Percentiles rank a stretch among this genome's conserved stretches.
Conservation (phyloP, 108 stramenopile genomes). For the Cyclotella atomus region DNA sequence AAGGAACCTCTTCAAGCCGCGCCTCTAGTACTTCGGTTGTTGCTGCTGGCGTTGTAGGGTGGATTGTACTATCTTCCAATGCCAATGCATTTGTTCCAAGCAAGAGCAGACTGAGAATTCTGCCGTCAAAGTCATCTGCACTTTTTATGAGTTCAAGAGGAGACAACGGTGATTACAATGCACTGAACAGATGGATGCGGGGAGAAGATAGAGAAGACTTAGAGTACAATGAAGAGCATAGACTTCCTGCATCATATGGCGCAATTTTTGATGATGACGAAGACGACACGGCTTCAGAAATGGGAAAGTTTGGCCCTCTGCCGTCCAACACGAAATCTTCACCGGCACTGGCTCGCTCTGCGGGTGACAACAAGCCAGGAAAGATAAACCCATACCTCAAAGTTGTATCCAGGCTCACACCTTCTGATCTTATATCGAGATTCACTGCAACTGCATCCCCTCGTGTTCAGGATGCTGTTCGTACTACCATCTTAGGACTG, state of each 20-base stretch:
- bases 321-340: neutral
- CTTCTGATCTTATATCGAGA: conserved; percentile 80
- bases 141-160: conserved; percentile 7
- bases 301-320: conserved; percentile 1
- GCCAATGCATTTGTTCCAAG: conserved; percentile 7
- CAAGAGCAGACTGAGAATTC: neutral
- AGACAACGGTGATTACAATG: conserved; percentile 21
- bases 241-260: conserved; percentile 41
- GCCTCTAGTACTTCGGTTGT: neutral
- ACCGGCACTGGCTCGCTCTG: conserved; percentile 1
- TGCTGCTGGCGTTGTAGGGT: neutral
- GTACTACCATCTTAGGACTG: conserved; percentile 86
- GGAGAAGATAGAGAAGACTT: conserved; percentile 21
- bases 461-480: conserved; percentile 91
- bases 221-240: conserved; percentile 13
- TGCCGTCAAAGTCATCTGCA: neutral
- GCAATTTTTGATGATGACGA: conserved; percentile 29
- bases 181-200: conserved; percentile 42
- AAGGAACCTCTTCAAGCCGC: neutral
- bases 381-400: conserved; percentile 75
- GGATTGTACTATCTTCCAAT: neutral
- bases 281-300: neutral
- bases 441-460: conserved; percentile 83
- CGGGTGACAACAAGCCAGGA: neutral
- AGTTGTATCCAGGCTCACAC: conserved; percentile 73